phyloP scores from a whole-genome alignment of 2,329 filamentous ascomycete genomes.

The Botrytis fabae region DNA sequence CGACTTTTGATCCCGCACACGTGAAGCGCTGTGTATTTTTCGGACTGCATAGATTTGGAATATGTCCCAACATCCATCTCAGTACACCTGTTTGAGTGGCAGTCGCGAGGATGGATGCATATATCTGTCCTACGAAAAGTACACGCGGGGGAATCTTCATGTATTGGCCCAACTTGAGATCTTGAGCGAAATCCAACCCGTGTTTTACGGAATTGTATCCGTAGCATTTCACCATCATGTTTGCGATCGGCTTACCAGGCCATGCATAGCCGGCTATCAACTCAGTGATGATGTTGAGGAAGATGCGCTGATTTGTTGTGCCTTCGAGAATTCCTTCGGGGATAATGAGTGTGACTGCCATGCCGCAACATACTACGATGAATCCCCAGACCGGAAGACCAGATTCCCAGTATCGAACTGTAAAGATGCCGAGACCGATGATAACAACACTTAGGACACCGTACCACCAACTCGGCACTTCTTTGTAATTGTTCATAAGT shows the following conservation, averaged over 20 bases:
- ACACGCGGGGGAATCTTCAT: conserved; percentile 51
- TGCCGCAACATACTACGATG: conserved; percentile 34
- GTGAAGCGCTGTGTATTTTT: conserved; percentile 49
- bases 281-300: conserved; percentile 69
- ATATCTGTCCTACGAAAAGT: conserved; percentile 50
- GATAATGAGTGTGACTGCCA: conserved; percentile 37
- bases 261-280: conserved; percentile 61
- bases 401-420: conserved; percentile 23
- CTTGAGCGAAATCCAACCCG: conserved; percentile 48
- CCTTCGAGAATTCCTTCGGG: conserved; percentile 45
- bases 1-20: conserved; percentile 50
- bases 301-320: conserved; percentile 51
- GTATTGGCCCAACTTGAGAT: conserved; percentile 54
- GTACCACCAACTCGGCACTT: conserved; percentile 57
- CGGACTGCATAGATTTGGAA: conserved; percentile 45
- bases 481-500: conserved; percentile 49
- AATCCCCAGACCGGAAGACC: conserved; percentile 48
- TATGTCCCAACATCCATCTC: conserved; percentile 44
- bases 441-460: conserved; percentile 48
- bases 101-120: conserved; percentile 50
- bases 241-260: conserved; percentile 62
- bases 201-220: conserved; percentile 54
- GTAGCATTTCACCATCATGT: conserved; percentile 52
- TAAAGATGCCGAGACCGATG: conserved; percentile 44
- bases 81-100: conserved; percentile 46